Evolutionary conservation across 192 early-diverging fungal genomes (phyloP).

Genomic region (Coemansia sp.): DNA sequence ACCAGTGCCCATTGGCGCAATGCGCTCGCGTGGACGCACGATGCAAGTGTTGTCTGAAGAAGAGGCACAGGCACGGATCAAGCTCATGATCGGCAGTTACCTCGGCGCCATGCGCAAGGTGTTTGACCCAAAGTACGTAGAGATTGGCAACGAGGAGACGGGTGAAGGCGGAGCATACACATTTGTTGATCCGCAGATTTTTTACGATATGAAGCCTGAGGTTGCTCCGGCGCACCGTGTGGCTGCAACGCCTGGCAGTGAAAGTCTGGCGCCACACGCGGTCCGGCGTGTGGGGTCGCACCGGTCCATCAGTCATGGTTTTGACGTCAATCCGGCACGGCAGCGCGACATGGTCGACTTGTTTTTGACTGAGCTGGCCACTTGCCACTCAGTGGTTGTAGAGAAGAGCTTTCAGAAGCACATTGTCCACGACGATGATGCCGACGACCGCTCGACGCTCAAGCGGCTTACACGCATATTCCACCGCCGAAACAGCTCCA

Average conservation of each 20-base stretch:
- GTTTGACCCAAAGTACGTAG: slow-evolving; percentile 66
- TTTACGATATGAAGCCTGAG: slow-evolving; percentile 65
- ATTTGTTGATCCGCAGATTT: slow-evolving; percentile 82
- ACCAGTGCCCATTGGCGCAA: slow-evolving; percentile 13
- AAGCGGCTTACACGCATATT: slow-evolving; percentile 28
- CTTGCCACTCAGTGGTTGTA: slow-evolving; percentile 94
- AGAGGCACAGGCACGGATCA: slow-evolving; percentile 26
- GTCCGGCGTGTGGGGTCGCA: slow-evolving; percentile 39
- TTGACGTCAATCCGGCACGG: slow-evolving; percentile 57
- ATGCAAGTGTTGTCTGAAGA: slow-evolving; percentile 24
- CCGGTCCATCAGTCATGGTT: slow-evolving; percentile 39
- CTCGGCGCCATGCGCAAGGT: slow-evolving; percentile 57
- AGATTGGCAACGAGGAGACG: slow-evolving; percentile 56
- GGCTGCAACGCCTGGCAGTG: slow-evolving; percentile 16
- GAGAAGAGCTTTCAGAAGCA: slow-evolving; percentile 60
- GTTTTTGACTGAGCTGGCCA: slow-evolving; percentile 83
- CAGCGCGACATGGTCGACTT: slow-evolving; percentile 55
- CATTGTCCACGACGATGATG: slow-evolving; percentile 26
- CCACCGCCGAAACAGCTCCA: slow-evolving; percentile 34
- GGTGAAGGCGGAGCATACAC: slow-evolving; percentile 57
- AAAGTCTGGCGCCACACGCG: slow-evolving; percentile 1
- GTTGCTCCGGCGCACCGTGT: slow-evolving; percentile 18
- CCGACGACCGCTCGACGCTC: slow-evolving; percentile 44
- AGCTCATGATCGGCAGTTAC: slow-evolving; percentile 57
- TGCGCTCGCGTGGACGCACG: slow-evolving; percentile 37